Evolutionary conservation across 2,329 filamentous ascomycete genomes (phyloP), one percentile per base, ranked within the genome.

Genomic region (Cercospora nicotianae): DNA sequence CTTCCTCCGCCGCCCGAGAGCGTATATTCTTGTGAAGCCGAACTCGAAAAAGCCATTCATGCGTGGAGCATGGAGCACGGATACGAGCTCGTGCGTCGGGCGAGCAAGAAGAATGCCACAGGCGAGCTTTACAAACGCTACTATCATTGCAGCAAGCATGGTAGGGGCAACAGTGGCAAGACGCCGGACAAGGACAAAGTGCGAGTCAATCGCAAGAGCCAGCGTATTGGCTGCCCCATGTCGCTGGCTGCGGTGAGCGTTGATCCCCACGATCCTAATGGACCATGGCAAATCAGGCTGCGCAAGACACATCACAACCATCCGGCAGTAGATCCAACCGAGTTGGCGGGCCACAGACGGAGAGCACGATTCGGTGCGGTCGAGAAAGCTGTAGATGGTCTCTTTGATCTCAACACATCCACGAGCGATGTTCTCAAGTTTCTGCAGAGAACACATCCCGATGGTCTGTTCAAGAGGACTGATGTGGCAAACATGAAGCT

Each of bases 401-500:
- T 78, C 1, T 77, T 78, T 42, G 72, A 71, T 5, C 76, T 78
- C 42, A 73, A 73, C n/a, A 77, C 75, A 4, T 69, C 70, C 23
- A 77, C 75, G 2, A 67, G 69, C 20, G 75, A 78, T 62, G 75
- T 78, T 42, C 58, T 77, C 67, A 73, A 74, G 39, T 77, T 77
- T 58, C 57, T 78, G 48, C 74, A 77, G 63, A 65, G 70, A 18
- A 78, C 75, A 3, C 72, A 78, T 63, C 76, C 76, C 10, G 72
- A 76, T 36, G 76, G 76, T 1, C 70, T 78, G 2, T 78, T 77
- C 70, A 77, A 76, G 6, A 69, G 75, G 28, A 77, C 76, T 1
- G 76, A 78, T 57, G 76, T 78, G 16, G 75, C 75, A n/a, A 78
- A 78, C 60, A 76, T 78, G 76, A 78, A 77, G 70, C 72, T 76